Base-by-base conservation (phyloP, 1,139 yeast species). In the Arxiozyma bovina region DNA sequence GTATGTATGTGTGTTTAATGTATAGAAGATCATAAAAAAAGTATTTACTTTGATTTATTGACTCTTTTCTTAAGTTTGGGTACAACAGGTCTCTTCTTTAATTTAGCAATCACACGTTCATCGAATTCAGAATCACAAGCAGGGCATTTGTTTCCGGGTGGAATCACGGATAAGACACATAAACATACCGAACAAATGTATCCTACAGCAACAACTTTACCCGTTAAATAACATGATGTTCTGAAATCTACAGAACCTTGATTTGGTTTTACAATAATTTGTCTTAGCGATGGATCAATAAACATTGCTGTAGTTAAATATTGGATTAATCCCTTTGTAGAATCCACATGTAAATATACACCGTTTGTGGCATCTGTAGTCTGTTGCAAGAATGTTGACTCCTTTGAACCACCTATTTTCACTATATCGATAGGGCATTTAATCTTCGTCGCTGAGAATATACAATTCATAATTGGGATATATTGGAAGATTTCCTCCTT, bases 331-430 rank as follows among this genome's bases (percentile, higher is more conserved):
- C 96, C 98, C 51, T 77, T 74, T 1, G 94, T 87, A 54, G 85
- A 81, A n/a, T 78, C 79, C 34, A 91, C 78, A 58, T 80, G 85
- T 60, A 91, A 75, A 66, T 91, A 94, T 0, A 90, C 83, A 4
- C 99, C 99, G 59, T 84, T 81, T 0, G 99, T 93, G 17, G 96
- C 93, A 72, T 94, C 99, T 0, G 96, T 80, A 0, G 99, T 97
- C 68, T 94, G 99, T 66, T 94, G 99, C 55, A 94, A 71, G 65
- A 90, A 91, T 1, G 95, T 87, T 1, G 96, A 85, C 60, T 83
- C 80, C 18, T 76, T 74, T 21, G 59, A 55, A 17, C 71, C 71
- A 1, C 93, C 93, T 50, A 94, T 73, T 66, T 91, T 90, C 57
- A 94, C 91, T 21, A 91, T 90, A 69, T 94, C 98, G 18, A 93